Conservation (phyloP, 2,329 filamentous ascomycete genomes). For the Venturia asperata region DNA sequence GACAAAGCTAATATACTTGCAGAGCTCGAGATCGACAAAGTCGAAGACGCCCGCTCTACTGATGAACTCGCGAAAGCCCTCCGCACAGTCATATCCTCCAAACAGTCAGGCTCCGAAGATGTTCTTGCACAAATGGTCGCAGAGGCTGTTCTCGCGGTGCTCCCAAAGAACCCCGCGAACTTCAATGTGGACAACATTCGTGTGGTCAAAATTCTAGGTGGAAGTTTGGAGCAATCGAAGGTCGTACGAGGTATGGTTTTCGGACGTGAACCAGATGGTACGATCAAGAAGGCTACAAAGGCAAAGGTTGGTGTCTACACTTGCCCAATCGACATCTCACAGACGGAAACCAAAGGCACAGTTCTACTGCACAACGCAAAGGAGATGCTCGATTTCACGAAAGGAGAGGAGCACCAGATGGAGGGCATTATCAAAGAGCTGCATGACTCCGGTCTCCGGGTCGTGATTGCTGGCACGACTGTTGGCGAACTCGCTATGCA, state of each 20-base stretch:
- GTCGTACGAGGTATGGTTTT: constrained; percentile 99
- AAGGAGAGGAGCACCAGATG: constrained; percentile 88
- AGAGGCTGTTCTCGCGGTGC: constrained; percentile 73
- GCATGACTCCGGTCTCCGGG: constrained; percentile 84
- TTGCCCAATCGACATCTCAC: constrained; percentile 88
- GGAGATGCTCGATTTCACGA: constrained; percentile 98
- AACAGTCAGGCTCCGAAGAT: constrained; percentile 91
- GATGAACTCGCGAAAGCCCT: constrained; percentile 90
- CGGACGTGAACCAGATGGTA: constrained; percentile 84
- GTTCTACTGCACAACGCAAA: constrained; percentile 94
- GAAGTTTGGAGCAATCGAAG: constrained; percentile 84
- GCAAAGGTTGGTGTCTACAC: constrained; percentile 97
- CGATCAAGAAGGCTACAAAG: constrained; percentile 78
- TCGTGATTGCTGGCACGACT: constrained; percentile 86
- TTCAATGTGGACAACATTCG: constrained; percentile 99
- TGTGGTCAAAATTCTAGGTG: constrained; percentile 99
- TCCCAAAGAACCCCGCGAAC: constrained; percentile 90
- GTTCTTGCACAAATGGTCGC: constrained; percentile 80
- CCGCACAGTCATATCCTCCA: constrained; percentile 89
- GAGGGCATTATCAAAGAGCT: constrained; percentile 91
- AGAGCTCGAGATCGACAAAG: constrained; percentile 84
- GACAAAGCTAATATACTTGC: constrained; percentile 18
- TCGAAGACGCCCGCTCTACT: constrained; percentile 73
- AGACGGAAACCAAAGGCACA: constrained; percentile 98
- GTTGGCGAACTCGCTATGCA: constrained; percentile 93